Evolutionary conservation across 2,329 filamentous ascomycete genomes (phyloP).

Genomic region (Lasiodiplodia sp.): DNA sequence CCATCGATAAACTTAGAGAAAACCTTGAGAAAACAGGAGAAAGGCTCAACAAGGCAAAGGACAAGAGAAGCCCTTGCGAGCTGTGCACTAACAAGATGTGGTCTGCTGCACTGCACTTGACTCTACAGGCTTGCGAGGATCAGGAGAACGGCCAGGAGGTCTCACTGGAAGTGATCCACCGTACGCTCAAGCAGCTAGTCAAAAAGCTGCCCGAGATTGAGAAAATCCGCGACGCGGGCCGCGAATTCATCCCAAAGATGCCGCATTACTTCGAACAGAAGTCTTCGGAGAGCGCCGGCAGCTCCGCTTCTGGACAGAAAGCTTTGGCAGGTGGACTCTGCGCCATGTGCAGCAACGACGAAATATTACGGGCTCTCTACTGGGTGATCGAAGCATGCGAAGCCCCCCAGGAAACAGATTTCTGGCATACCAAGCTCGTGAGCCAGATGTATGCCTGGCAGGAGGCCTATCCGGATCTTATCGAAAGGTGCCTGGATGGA

Average conservation of each 20-base stretch:
- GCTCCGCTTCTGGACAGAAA: too few species aligned
- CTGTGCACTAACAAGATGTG: not conserved
- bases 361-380: not conserved
- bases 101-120: not conserved
- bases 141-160: not conserved
- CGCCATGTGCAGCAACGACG: slow-evolving; percentile 3
- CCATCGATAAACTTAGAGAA: not conserved
- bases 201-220: not conserved
- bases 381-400: not conserved
- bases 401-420: not conserved
- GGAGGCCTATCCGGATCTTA: not conserved
- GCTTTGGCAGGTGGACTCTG: not conserved
- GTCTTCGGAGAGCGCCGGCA: not conserved
- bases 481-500: not conserved
- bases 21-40: not conserved
- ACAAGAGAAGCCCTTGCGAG: not conserved
- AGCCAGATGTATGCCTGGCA: not conserved
- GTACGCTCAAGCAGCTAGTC: rapidly evolving
- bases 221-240: not conserved
- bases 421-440: not conserved
- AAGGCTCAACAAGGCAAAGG: not conserved
- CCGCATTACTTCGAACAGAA: not conserved
- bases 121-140: not conserved
- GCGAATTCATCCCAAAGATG: not conserved
- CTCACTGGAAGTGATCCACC: not conserved